Base-by-base conservation (phyloP, 2,329 filamentous ascomycete species). In the Cytospora paraplurivora region DNA sequence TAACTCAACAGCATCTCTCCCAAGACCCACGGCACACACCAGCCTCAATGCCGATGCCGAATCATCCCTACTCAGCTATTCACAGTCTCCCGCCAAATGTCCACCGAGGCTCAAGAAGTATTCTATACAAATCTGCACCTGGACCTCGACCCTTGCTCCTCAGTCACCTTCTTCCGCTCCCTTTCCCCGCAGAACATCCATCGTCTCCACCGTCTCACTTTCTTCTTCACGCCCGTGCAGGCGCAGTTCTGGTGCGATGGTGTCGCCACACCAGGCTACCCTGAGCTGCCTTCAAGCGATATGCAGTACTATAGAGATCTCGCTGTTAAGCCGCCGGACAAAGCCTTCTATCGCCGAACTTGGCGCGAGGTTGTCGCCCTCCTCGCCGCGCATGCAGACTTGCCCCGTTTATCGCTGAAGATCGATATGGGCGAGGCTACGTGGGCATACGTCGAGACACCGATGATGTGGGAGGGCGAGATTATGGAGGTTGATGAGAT, bases 171-270 rank as follows among this genome's bases (percentile, higher is more conserved):
- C 34, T 44, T 62, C 11, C 60, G 55, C 21, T 21, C 37, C 44
- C 8, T 62, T 8, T 44, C 41, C 12, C 53, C 53, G 53, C 53
- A 35, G 11, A 35, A 41, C 2, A 35, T 35, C 19, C 19, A 15
- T 10, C 53, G 35, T 4, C 27, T 57, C 1, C 54, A 35, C 11
- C 54, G 34, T 27, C 15, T 62, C 41, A n/a, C 19, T 4, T 62
- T 62, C 59, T 56, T 44, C 33, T 56, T 57, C 15, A 62, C 44
- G 32, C 19, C 11, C 7, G 59, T 44, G 15, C 53, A 62, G 35
- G 32, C 19, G 11, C 53, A 62, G 7, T 33, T 34, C 44, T 62
- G 53, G 59, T 21, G 41, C 34, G 10, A 6, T 4, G 59, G 53
- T 1, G 59, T 53, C 15, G 44, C 38, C 17, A 47, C 59, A 1